phyloP scores from a whole-genome alignment of 2,329 filamentous ascomycete genomes.

The Lasiodiplodia citricola region DNA sequence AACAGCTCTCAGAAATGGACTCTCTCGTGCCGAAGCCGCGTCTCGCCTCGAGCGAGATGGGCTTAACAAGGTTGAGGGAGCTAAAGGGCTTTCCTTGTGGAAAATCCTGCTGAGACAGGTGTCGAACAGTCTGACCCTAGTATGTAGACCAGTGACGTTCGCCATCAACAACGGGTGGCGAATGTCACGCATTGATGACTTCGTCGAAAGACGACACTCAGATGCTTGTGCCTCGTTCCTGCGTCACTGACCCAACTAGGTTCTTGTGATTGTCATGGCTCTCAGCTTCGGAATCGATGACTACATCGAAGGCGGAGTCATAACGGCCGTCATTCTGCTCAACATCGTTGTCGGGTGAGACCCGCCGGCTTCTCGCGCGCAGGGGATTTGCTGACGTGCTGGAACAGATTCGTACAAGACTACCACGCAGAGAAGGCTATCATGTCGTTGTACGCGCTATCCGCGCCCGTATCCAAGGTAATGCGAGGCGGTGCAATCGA shows the following conservation, averaged over 20 bases:
- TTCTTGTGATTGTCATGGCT: conserved; percentile 76
- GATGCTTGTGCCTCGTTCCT: conserved; percentile 10
- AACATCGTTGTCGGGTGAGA: conserved; percentile 68
- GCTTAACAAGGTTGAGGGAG: conserved; percentile 72
- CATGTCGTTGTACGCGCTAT: conserved; percentile 47
- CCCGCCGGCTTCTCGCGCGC: background rate
- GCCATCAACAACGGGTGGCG: conserved; percentile 9
- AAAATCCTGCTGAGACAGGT: conserved; percentile 78
- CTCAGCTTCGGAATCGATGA: conserved; percentile 68
- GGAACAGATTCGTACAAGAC: conserved; percentile 55
- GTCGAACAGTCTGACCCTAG: conserved; percentile 76
- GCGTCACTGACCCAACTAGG: conserved; percentile 50
- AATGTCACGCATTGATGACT: conserved; percentile 9
- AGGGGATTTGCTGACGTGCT: conserved; percentile 26
- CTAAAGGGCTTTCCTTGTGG: conserved; percentile 74
- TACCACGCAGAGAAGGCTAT: conserved; percentile 50
- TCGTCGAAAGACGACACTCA: conserved; percentile 21
- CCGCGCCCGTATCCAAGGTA: conserved; percentile 46
- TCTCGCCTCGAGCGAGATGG: conserved; percentile 70
- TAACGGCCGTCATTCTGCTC: conserved; percentile 68
- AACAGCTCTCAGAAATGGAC: conserved; percentile 57
- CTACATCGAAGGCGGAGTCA: conserved; percentile 68
- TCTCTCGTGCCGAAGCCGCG: conserved; percentile 67
- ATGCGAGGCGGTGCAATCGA: conserved; percentile 42
- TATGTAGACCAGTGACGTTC: conserved; percentile 38